phyloP scores from a whole-genome alignment of 2,329 filamentous ascomycete genomes.

The Elsinoe necatrix region DNA sequence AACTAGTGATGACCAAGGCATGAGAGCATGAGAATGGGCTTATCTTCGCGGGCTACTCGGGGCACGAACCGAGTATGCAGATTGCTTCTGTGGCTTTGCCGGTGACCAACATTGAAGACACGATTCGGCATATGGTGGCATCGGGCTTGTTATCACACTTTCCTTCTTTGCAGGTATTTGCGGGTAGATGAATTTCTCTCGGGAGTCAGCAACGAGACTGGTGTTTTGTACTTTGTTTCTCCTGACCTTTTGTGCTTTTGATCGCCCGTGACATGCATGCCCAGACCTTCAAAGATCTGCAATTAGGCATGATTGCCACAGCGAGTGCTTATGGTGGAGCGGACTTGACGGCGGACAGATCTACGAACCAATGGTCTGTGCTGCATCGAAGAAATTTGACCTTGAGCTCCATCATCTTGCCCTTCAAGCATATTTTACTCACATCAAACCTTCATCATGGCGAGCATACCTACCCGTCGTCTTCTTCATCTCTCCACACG shows the following conservation, averaged over 20 bases:
- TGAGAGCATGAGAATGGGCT: constrained; percentile 5
- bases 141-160: neutral
- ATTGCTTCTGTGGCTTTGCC: neutral
- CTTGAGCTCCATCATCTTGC: neutral
- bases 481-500: neutral
- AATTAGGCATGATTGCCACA: neutral
- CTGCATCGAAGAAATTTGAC: constrained; percentile 15
- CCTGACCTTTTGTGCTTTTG: neutral
- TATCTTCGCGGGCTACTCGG: neutral
- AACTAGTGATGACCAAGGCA: constrained; percentile 24
- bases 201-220: constrained; percentile 14
- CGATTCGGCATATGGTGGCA: constrained; percentile 1
- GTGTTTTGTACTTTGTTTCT: neutral
- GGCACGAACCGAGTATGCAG: neutral
- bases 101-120: neutral
- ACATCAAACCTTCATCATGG: constrained; percentile 1
- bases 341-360: neutral
- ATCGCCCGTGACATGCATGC: neutral
- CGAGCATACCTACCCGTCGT: neutral
- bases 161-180: constrained; percentile 11
- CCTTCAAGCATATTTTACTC: neutral
- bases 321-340: neutral
- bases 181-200: constrained; percentile 15
- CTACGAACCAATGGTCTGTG: constrained; percentile 13
- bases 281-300: constrained; percentile 3